Base-by-base conservation (phyloP, 495 filamentous ascomycete genomes). In the Hapsidospora chrysogenum region DNA sequence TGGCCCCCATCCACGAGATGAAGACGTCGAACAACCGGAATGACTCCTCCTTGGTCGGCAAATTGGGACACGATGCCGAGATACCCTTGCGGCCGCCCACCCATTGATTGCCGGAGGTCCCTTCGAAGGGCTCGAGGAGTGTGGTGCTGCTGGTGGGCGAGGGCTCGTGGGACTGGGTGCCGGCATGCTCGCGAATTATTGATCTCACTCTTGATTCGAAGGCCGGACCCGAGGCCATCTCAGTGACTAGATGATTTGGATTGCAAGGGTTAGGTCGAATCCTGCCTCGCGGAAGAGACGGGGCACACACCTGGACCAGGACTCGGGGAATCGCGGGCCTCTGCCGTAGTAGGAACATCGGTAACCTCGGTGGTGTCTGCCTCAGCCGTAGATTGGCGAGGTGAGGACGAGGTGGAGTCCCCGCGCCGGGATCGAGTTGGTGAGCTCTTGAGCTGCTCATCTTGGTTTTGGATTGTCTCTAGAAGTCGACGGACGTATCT, bases 21-120 rank as follows among this genome's bases (percentile, higher is more conserved):
- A 33, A 33, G 31, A 33, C 13, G 31, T 33, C 31, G 6, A 33
- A 18, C 10, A 33, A 17, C 13, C 31, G 31, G 18, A 9, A 10
- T 6, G 31, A 33, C 31, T 33, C 31, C 6, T 15, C 31, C 31
- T 17, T 10, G 8, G 31, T 17, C 9, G 13, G 31, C 4, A 33
- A 13, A 4, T 11, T 8, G 8, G 17, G 17, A 11, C 23, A 11
- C 23, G 23, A 26, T 11, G 23, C 23, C 23, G 23, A n/a, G 3
- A 17, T 7, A 19, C 17, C 31, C 9, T 9, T 9, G 7, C 31
- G 31, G 23, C 6, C 23, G 23, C 23, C 11, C 23, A 6, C 6
- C 23, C 23, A 26, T 26, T 26, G 23, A 6, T 6, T 26, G 23
- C 23, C 11, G 23, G 6, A 6, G 6, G 23, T 6, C 23, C 6